Conservation (phyloP, 2,329 filamentous ascomycete species). For the Paecilomyces dactylethromorphus region DNA sequence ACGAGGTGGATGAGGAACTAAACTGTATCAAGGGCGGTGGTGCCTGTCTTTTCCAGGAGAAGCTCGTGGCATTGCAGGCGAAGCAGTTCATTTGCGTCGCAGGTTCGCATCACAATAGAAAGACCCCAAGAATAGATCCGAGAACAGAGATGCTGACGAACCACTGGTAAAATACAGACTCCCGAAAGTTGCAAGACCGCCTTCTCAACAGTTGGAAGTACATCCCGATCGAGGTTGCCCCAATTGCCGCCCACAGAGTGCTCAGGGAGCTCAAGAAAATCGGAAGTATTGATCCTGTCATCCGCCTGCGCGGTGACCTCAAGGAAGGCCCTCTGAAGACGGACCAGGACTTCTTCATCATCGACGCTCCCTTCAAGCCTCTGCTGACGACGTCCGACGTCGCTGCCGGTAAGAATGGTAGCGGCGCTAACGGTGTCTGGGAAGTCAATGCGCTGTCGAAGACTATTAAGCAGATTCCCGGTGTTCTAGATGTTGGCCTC, state of each 20-base stretch:
- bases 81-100: slow-evolving; percentile 84
- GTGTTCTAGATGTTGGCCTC: slow-evolving; percentile 85
- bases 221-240: slow-evolving; percentile 91
- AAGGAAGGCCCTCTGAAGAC: slow-evolving; percentile 82
- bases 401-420: slow-evolving; percentile 40
- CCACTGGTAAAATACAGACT: slow-evolving; percentile 52
- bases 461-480: slow-evolving; percentile 72
- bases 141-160: neutral
- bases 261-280: slow-evolving; percentile 64
- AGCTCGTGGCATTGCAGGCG: slow-evolving; percentile 79
- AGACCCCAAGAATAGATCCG: neutral
- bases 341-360: slow-evolving; percentile 80
- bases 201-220: slow-evolving; percentile 71
- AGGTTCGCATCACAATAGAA: slow-evolving; percentile 43
- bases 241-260: slow-evolving; percentile 72
- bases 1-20: slow-evolving; percentile 89
- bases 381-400: slow-evolving; percentile 61
- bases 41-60: slow-evolving; percentile 97
- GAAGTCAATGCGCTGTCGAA: slow-evolving; percentile 69
- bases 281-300: slow-evolving; percentile 62
- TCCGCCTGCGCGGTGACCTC: slow-evolving; percentile 65
- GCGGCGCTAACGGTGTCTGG: slow-evolving; percentile 64
- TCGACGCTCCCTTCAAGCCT: slow-evolving; percentile 81
- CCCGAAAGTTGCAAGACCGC: slow-evolving; percentile 75
- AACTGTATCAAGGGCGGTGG: slow-evolving; percentile 98